Percentiles rank a stretch among this genome's conserved stretches.
These are phyloP conservation scores for Lachnellula arida DNA, from an alignment of 2,329 filamentous ascomycete genomes.

Conservation along the genomic window DNA sequence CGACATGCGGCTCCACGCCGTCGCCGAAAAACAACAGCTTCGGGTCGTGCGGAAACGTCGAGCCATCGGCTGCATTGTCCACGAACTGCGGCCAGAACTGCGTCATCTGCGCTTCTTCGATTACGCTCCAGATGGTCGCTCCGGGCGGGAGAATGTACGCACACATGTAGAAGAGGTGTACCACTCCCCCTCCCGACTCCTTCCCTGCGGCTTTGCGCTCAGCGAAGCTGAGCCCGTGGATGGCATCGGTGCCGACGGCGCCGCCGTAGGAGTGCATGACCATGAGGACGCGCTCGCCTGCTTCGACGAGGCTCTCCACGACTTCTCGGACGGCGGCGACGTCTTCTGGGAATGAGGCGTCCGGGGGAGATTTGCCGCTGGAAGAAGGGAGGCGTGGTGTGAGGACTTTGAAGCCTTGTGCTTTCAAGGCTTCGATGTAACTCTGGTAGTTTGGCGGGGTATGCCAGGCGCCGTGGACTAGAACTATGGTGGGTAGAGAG, in stretches of 20 bases:
- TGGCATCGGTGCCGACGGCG: constrained; percentile 29
- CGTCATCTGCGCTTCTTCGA: background rate
- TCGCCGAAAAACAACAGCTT: background rate
- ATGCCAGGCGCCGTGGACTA: background rate
- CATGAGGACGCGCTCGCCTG: constrained; percentile 30
- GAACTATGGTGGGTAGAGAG: background rate
- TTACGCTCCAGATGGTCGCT: background rate
- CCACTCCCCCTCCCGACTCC: constrained; percentile 29
- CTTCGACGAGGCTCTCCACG: background rate
- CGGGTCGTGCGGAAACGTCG: background rate
- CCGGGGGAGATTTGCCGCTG: background rate
- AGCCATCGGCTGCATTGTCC: background rate
- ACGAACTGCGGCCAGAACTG: background rate
- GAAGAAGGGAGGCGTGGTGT: background rate
- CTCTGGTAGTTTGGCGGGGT: background rate
- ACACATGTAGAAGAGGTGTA: constrained; percentile 8
- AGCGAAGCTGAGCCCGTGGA: constrained; percentile 31
- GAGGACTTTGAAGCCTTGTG: background rate
- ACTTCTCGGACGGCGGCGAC: background rate
- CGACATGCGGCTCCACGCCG: background rate
- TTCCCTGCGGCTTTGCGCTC: constrained; percentile 33
- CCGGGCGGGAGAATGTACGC: constrained; percentile 3
- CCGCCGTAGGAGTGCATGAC: constrained; percentile 37
- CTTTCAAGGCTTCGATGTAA: background rate
- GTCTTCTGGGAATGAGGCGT: background rate